Conservation (phyloP, 164 flowering plant species). For the Stephania cephalantha region DNA sequence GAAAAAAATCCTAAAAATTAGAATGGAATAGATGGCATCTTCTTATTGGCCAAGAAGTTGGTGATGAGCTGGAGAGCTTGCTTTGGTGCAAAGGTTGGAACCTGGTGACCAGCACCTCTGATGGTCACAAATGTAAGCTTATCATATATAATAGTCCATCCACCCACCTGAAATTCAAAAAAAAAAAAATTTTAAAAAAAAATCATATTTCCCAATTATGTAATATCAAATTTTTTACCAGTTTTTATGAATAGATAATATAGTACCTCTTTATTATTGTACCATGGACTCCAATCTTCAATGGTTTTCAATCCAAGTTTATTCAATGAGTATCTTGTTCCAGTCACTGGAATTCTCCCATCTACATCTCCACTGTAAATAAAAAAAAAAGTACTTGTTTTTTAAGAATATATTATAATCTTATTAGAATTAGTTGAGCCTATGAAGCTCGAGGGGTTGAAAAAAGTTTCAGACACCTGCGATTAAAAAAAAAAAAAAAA, state of each 20-base stretch:
- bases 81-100: conserved; percentile 52
- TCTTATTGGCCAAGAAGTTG: conserved; percentile 41
- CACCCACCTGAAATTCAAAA: conserved; percentile 45
- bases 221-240: not conserved
- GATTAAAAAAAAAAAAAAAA: too few relatives aligned
- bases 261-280: conserved; percentile 37
- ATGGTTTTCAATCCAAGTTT: conserved; percentile 42
- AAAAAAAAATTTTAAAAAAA: not conserved
- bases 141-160: conserved; percentile 60
- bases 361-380: conserved; percentile 61
- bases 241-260: not conserved
- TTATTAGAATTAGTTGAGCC: too few relatives aligned
- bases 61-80: conserved; percentile 37
- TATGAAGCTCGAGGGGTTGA: too few relatives aligned
- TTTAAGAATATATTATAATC: too few relatives aligned
- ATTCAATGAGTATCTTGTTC: conserved; percentile 45
- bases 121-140: conserved; percentile 57
- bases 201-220: not conserved
- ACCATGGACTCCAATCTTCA: conserved; percentile 70
- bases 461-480: too few relatives aligned
- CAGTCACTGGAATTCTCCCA: conserved; percentile 67
- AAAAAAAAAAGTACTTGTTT: not conserved
- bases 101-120: conserved; percentile 80
- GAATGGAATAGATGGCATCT: conserved; percentile 39
- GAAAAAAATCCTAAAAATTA: not conserved